phyloP scores from a whole-genome alignment of 768 basidiomycete genomes.

The Cyclocybe cylindracea region DNA sequence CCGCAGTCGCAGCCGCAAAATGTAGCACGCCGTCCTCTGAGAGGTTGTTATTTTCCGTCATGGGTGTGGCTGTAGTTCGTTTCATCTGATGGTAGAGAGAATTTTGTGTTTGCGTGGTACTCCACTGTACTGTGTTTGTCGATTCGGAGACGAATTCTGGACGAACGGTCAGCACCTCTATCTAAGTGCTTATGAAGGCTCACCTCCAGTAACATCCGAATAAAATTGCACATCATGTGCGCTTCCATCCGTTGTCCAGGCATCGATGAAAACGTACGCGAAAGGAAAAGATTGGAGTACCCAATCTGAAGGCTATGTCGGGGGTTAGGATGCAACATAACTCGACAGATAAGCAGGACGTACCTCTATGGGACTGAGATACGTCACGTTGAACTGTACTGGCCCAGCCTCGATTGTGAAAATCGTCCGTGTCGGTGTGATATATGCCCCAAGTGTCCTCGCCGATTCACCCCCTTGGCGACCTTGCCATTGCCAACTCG shows the following conservation, averaged over 20 bases:
- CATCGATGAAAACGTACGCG: conserved; percentile 42
- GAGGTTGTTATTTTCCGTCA: conserved; percentile 44
- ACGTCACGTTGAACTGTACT: not conserved
- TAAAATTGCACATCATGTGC: conserved; percentile 40
- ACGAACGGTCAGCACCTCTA: not conserved
- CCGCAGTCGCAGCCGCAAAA: conserved; percentile 38
- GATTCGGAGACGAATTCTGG: conserved; percentile 23
- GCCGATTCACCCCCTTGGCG: not conserved
- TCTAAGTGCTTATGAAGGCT: conserved; percentile 12
- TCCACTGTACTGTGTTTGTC: conserved; percentile 43
- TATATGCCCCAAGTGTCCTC: not conserved
- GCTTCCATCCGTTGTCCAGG: conserved; percentile 33
- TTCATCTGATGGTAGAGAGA: conserved; percentile 46
- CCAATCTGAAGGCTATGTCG: not conserved
- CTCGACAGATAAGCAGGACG: not conserved
- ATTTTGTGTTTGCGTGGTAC: conserved; percentile 30
- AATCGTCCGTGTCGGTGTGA: conserved; percentile 3
- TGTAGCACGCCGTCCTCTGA: conserved; percentile 52
- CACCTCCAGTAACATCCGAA: conserved; percentile 44
- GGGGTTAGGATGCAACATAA: not conserved
- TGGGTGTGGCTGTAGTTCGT: conserved; percentile 29
- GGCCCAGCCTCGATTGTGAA: not conserved
- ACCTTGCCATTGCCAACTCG: not conserved
- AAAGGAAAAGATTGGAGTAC: conserved; percentile 54
- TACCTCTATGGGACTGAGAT: conserved; percentile 4